Evolutionary conservation across 2,329 filamentous ascomycete species (phyloP).

Genomic region (Chrysoporthe austroafricana): DNA sequence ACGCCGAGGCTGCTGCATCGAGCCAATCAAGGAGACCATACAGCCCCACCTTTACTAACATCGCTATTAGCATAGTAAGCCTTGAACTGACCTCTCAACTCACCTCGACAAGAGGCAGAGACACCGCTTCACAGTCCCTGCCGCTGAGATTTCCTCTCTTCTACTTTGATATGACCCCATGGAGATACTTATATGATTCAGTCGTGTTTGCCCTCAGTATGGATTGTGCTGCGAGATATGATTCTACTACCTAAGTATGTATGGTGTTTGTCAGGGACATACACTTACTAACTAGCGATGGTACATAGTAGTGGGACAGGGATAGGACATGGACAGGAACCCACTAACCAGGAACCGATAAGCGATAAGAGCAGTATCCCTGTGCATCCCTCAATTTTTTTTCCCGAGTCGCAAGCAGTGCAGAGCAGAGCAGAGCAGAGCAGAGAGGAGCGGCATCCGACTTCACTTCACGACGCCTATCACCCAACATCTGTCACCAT

Average conservation of each 20-base stretch:
- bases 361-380: conserved; percentile 27
- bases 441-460: neutral
- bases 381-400: conserved; percentile 27
- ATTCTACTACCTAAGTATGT: no score
- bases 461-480: neutral
- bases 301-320: neutral
- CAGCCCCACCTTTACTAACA: neutral
- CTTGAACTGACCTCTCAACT: neutral
- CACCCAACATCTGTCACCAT: neutral
- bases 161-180: neutral
- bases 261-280: no score
- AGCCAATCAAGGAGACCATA: neutral
- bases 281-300: no score
- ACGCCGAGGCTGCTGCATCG: neutral
- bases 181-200: neutral
- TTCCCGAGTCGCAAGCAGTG: neutral
- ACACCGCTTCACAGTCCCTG: neutral
- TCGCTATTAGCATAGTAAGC: neutral
- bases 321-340: neutral
- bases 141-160: neutral
- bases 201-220: neutral
- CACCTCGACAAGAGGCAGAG: neutral
- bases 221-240: no score
- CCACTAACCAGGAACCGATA: conserved; percentile 20
- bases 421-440: neutral